Evolutionary conservation across 805 yeast genomes (phyloP), one percentile per base, ranked within the genome.

Genomic region (Middelhovenomyces tepae): DNA sequence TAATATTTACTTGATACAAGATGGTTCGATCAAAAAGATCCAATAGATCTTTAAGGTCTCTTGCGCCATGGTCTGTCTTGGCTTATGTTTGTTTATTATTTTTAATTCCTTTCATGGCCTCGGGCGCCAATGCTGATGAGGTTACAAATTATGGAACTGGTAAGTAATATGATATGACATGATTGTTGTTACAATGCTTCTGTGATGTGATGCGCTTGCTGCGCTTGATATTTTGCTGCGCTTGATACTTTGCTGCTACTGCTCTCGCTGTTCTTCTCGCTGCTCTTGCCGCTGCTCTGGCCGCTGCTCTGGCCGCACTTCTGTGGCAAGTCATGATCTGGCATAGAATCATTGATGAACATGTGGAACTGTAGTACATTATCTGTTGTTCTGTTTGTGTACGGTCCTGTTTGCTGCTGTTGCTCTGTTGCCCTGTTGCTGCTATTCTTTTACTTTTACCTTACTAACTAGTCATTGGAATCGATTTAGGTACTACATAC

Each of bases 401-500:
- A 26, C 31, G 5, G 15, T 27, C 11, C 10, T 26, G 10, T n/a
- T 26, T 26, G 16, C 28, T 42, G 25, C 36, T 44, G 9, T 5
- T 42, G 18, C 28, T 34, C n/a, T n/a, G n/a, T n/a, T n/a, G n/a
- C n/a, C n/a, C n/a, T n/a, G n/a, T n/a, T 21, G 42, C 44, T 16
- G 18, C 42, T 15, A 27, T 41, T 16, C 39, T 39, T 21, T 37
- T 43, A n/a, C 30, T 31, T 11, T 31, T 7, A 14, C 13, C 15
- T n/a, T n/a, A n/a, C n/a, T n/a, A n/a, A 16, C 29, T 56, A 38
- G 89, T 81, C 30, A 82, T 83, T 47, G 94, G 97, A 65, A 89
- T 89, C 56, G 97, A 89, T 69, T 73, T 89, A 65, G 98, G 98
- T 60, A 87, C 96, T 41, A 87, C 96, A 2, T 87, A 87, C 66